Evolutionary conservation across 164 flowering plant genomes (phyloP), one percentile per base, ranked within the genome.

Genomic region (Sedum album): DNA sequence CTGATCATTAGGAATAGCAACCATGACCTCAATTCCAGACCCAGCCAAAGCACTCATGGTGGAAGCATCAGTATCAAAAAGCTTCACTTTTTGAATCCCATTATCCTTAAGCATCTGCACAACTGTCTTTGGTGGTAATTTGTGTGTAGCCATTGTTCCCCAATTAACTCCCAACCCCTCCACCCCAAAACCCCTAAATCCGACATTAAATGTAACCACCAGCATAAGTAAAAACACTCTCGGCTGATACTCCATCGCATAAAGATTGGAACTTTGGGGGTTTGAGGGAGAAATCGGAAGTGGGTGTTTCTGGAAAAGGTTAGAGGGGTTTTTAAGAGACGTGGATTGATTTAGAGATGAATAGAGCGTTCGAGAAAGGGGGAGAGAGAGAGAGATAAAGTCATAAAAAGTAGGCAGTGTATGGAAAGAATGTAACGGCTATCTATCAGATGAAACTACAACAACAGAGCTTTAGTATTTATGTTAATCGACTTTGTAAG

Each of bases 71-170:
- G 84, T 83, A 65, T 83, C 86, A 31, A 83, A 83, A 30, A 83
- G 82, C 79, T 83, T 83, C 38, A 81, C 80, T 65, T 79, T 82
- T 41, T 79, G 76, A 66, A 77, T 21, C 23, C 87, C 86, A 57
- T 77, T 86, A 15, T 82, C 88, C 55, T 46, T 78, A 6, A 86
- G 76, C 77, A 86, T 31, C 78, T 68, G 72, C 33, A 86, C 88
- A 53, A 85, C 83, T 0, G 71, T 79, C 4, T 64, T 46, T 5
- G 87, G 85, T 0, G 75, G 76, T 57, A 86, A 68, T 38, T 76
- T 77, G 66, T 86, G 91, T 6, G 82, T 79, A 26, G 84, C 72
- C 75, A 76, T 81, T 0, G 85, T 85, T 30, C 88, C 91, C 91
- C 91, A 86, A 62, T 85, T 86, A 2, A 73, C 85, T 38, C 91